Evolutionary conservation across 345 rosid species (phyloP).

Genomic region (Crucihimalaya himalaica): DNA sequence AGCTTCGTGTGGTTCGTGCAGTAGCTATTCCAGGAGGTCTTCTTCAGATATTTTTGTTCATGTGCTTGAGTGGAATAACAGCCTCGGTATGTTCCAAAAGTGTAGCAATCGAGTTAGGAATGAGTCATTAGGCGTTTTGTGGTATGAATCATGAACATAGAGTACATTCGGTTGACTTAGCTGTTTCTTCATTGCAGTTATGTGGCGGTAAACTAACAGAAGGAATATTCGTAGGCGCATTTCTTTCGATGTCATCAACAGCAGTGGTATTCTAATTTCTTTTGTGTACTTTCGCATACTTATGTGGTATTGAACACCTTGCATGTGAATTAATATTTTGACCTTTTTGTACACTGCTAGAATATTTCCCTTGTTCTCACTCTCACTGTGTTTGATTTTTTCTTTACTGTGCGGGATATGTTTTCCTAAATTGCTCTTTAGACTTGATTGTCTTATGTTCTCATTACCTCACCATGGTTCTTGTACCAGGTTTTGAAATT

Average conservation of each 20-base stretch:
- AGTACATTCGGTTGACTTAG: conserved; percentile 31
- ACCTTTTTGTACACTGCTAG: conserved; percentile 1
- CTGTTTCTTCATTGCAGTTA: conserved; percentile 57
- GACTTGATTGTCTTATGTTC: conserved; percentile 10
- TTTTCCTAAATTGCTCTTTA: conserved; percentile 19
- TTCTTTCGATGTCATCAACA: conserved; percentile 93
- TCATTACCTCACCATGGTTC: conserved; percentile 9
- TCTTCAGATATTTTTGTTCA: conserved; percentile 83
- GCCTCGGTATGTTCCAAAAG: conserved; percentile 59
- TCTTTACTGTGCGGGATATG: conserved; percentile 7
- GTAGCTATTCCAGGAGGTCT: conserved; percentile 94
- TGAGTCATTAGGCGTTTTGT: neutral
- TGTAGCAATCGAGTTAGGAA: neutral
- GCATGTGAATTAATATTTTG: conserved; percentile 7
- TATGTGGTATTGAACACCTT: conserved; percentile 12
- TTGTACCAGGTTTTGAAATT: conserved; percentile 75
- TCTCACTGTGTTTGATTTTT: neutral
- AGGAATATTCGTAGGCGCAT: conserved; percentile 87
- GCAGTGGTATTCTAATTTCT: conserved; percentile 65
- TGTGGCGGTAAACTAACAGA: conserved; percentile 91
- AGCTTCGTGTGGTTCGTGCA: conserved; percentile 93
- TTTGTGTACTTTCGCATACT: conserved; percentile 11
- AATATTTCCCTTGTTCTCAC: neutral
- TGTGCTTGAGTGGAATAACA: conserved; percentile 87
- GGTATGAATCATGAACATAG: conserved; percentile 5